Base-by-base conservation (phyloP, 2,329 filamentous ascomycete species). In the Trichoderma asperellum region DNA sequence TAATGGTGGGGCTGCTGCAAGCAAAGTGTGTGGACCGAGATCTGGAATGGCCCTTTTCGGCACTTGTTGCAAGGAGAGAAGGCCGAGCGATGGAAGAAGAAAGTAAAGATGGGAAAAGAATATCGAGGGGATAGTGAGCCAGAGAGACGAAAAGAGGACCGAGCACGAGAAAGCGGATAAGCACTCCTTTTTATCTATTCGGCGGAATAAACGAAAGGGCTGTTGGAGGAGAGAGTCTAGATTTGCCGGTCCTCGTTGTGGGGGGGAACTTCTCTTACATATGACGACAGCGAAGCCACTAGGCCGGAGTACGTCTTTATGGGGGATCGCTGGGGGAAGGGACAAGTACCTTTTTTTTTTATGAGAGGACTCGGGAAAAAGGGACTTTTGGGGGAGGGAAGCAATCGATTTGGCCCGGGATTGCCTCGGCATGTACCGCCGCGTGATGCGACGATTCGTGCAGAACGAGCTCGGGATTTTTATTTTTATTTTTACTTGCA, bases 401-500 rank as follows among this genome's bases (percentile, higher is more conserved):
- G 18, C 29, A 21, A 24, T 24, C 29, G 16, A n/a, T 16, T 11
- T 57, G 21, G 10, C 18, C 34, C 62, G 62, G 62, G 49, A 14
- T 65, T 65, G 62, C 62, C 62, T 65, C 62, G 62, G 62, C 52
- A 65, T 65, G 53, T 47, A 12, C 49, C 27, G 52, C 52, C 21
- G 47, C 47, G 21, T 49, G 21, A 49, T 49, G 47, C n/a, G 47
- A 49, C 18, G 47, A 49, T 49, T 49, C 47, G 47, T 55, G 27
- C 14, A 32, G 52, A 6, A 32, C 12, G n/a, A 21, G 24, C 6
- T 49, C 47, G 21, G 24, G 52, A 55, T 24, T 32, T 32, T 55
- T 32, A 32, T 6, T 49, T 24, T 49, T 24, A 10, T 24, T 7
- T 5, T 29, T 21, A 49, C 6, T 24, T 18, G 35, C 18, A 4